phyloP scores from a whole-genome alignment of 176 grass and related monocot species.

The Musa beccarii region DNA sequence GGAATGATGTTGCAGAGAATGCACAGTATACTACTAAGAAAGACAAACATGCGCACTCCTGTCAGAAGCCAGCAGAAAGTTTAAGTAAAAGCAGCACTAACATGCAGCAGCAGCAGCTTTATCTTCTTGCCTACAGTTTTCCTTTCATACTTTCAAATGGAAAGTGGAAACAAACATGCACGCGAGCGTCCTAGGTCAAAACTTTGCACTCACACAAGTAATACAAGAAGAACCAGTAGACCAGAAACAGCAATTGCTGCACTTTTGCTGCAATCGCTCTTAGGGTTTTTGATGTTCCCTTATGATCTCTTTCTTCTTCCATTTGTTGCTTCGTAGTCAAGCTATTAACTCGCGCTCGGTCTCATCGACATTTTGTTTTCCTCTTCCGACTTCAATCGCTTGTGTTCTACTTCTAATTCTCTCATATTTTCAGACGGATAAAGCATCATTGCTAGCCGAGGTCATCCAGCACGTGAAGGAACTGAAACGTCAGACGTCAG shows the following conservation, averaged over 20 bases:
- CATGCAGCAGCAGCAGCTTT: slow-evolving; percentile 25
- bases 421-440: slow-evolving; percentile 59
- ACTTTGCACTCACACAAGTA: background rate
- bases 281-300: too few species aligned
- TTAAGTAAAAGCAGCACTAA: slow-evolving; percentile 10
- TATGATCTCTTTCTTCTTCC: too few species aligned
- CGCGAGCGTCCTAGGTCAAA: background rate
- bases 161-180: background rate
- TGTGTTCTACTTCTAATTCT: background rate
- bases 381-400: too few species aligned
- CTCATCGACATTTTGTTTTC: too few species aligned
- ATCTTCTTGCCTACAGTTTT: background rate
- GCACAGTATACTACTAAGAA: slow-evolving; percentile 20
- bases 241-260: background rate
- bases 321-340: too few species aligned
- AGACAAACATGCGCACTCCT: slow-evolving; percentile 56
- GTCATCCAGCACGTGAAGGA: slow-evolving; percentile 81
- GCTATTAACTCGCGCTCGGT: too few species aligned
- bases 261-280: background rate
- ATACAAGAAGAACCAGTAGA: background rate
- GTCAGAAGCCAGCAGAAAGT: slow-evolving; percentile 31
- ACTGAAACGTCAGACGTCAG: slow-evolving; percentile 66
- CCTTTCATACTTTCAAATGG: background rate
- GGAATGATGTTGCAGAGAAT: slow-evolving; percentile 15
- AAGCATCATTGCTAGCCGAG: slow-evolving; percentile 91